These are phyloP conservation scores for Wickerhamia fluorescens DNA, from an alignment of 805 yeast genomes.

Conservation along the genomic window DNA sequence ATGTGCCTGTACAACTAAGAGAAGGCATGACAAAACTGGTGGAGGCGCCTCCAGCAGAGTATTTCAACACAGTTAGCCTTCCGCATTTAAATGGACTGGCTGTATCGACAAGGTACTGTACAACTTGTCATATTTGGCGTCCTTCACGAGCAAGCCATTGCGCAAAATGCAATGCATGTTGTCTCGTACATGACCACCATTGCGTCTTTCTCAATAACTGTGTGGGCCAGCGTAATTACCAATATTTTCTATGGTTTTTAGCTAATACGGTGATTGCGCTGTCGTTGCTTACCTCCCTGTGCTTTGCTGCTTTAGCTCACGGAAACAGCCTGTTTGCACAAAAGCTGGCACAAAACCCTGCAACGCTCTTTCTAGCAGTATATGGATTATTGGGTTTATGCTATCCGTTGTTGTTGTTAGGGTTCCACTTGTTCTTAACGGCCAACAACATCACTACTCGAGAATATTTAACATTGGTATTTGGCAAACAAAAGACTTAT, in stretches of 20 bases:
- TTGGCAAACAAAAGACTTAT: conserved; percentile 23
- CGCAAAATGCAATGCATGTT: conserved; percentile 58
- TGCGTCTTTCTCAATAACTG: conserved; percentile 53
- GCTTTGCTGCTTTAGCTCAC: too few relatives aligned
- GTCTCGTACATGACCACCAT: conserved; percentile 65
- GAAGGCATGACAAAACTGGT: conserved; percentile 1
- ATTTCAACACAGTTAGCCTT: conserved; percentile 16
- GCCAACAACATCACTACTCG: conserved; percentile 61
- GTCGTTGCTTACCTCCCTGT: too few relatives aligned
- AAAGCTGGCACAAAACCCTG: conserved; percentile 22
- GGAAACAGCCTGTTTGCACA: too few relatives aligned
- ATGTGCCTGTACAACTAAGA: conserved; percentile 24
- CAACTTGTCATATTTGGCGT: conserved; percentile 53
- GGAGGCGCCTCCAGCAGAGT: conserved; percentile 9
- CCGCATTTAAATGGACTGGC: conserved; percentile 18
- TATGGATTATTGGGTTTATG: conserved; percentile 38
- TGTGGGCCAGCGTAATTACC: conserved; percentile 33
- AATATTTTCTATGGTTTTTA: conserved; percentile 28
- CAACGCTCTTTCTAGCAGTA: conserved; percentile 46
- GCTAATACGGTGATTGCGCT: too few relatives aligned
- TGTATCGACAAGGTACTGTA: conserved; percentile 50
- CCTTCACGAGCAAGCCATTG: conserved; percentile 70
- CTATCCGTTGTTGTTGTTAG: conserved; percentile 50
- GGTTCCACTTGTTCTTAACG: conserved; percentile 49
- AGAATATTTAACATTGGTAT: conserved; percentile 52